A percentile compares a stretch with the other conserved stretches of the same genome.
Conservation (phyloP, 371 early-diverging fungal genomes). For the Smittium mucronatum region DNA sequence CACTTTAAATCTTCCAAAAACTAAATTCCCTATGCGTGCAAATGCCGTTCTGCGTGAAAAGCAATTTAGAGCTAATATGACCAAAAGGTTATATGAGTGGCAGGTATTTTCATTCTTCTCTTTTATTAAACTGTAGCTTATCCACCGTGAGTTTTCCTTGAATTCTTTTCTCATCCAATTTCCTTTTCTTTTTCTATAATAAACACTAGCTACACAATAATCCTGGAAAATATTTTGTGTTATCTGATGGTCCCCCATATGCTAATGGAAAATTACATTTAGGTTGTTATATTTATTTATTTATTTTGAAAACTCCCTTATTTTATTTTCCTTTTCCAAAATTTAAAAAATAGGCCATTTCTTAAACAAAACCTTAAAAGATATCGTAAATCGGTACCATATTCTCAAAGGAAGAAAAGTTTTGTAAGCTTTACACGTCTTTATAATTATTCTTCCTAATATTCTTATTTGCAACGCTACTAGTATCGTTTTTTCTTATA, state of each 20-base stretch:
- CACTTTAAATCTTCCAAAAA: constrained; percentile 61
- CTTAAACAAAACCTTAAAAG: constrained; percentile 88
- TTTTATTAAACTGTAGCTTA: too few relatives aligned
- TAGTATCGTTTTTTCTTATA: too few relatives aligned
- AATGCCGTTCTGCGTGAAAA: constrained; percentile 49
- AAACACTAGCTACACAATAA: constrained; percentile 35
- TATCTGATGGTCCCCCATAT: constrained; percentile 96
- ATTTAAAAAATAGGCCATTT: constrained; percentile 51
- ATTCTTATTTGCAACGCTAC: too few relatives aligned
- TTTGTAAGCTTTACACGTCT: constrained; percentile 28
- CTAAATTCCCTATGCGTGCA: constrained; percentile 56
- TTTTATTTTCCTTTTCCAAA: not conserved
- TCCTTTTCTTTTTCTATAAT: too few relatives aligned
- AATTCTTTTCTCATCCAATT: too few relatives aligned
- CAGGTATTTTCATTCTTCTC: constrained; percentile 36
- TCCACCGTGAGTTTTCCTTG: too few relatives aligned
- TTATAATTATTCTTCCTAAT: not conserved
- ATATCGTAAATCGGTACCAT: constrained; percentile 77
- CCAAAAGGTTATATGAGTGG: constrained; percentile 58
- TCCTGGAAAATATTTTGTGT: constrained; percentile 50
- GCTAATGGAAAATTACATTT: constrained; percentile 90
- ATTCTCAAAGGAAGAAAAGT: constrained; percentile 76
- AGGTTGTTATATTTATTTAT: constrained; percentile 21
- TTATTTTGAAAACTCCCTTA: not conserved
- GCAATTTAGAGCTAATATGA: constrained; percentile 46